These are phyloP conservation scores for Psilocybe cubensis DNA, from an alignment of 768 basidiomycete genomes.

Conservation along the genomic window DNA sequence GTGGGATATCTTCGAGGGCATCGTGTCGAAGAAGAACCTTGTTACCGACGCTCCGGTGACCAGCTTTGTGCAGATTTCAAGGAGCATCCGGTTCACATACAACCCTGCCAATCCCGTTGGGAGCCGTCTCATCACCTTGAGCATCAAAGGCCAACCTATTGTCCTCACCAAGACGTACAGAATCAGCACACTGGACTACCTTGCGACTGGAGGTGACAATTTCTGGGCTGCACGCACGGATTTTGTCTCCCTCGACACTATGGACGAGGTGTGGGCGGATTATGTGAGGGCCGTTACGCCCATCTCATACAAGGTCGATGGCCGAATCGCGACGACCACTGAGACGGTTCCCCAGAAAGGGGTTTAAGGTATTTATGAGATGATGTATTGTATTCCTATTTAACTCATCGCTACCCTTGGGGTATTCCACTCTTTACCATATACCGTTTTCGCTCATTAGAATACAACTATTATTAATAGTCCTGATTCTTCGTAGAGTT, in stretches of 20 bases:
- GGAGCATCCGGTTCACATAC: slow-evolving; percentile 36
- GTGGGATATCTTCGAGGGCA: slow-evolving; percentile 47
- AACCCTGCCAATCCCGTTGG: slow-evolving; percentile 30
- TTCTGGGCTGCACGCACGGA: slow-evolving; percentile 32
- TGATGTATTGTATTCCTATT: no score
- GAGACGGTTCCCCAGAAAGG: slow-evolving; percentile 25
- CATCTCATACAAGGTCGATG: slow-evolving; percentile 26
- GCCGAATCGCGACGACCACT: slow-evolving; percentile 24
- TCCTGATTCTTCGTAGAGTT: no score
- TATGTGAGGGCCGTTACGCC: slow-evolving; percentile 31
- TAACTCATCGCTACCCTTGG: no score
- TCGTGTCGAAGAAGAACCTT: slow-evolving; percentile 32
- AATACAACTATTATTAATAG: no score
- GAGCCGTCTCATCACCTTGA: slow-evolving; percentile 32
- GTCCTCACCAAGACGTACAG: slow-evolving; percentile 29
- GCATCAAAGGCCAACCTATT: slow-evolving; percentile 29
- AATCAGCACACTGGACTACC: slow-evolving; percentile 36
- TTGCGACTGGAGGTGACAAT: slow-evolving; percentile 39
- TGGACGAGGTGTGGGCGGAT: slow-evolving; percentile 35
- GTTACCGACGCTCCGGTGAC: slow-evolving; percentile 34
- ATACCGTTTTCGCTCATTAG: no score
- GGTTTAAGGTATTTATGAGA: not conserved
- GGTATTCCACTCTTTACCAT: no score
- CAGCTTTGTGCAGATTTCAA: slow-evolving; percentile 46
- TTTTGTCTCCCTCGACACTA: slow-evolving; percentile 32